Conservation (phyloP, 2,329 filamentous ascomycete species). For the Fulvia fulva region DNA sequence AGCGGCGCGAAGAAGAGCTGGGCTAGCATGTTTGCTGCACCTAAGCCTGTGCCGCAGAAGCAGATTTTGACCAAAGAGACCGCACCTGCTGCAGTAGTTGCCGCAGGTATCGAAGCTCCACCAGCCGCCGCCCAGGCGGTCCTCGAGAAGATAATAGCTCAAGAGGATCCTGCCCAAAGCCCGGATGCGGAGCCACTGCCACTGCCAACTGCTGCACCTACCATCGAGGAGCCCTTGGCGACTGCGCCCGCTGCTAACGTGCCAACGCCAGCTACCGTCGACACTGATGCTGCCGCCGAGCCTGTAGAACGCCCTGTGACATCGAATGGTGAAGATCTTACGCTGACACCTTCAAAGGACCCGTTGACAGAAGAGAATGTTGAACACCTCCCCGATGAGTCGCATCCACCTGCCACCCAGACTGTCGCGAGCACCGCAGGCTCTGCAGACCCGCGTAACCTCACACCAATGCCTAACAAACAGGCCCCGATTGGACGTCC, state of each 20-base stretch:
- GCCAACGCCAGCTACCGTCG: slow-evolving; percentile 26
- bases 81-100: slow-evolving; percentile 30
- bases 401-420: slow-evolving; percentile 69
- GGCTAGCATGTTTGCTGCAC: slow-evolving; percentile 51
- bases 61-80: slow-evolving; percentile 21
- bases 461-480: slow-evolving; percentile 59
- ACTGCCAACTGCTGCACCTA: slow-evolving; percentile 12
- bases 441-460: slow-evolving; percentile 70
- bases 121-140: slow-evolving; percentile 22
- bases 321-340: slow-evolving; percentile 11
- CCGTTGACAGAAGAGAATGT: slow-evolving; percentile 89
- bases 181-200: slow-evolving; percentile 8
- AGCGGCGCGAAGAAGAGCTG: slow-evolving; percentile 47
- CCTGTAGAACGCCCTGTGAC: slow-evolving; percentile 18
- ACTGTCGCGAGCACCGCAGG: slow-evolving; percentile 90
- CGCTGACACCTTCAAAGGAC: slow-evolving; percentile 67
- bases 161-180: slow-evolving; percentile 2
- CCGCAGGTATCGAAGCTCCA: slow-evolving; percentile 29
- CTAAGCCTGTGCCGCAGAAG: slow-evolving; percentile 40
- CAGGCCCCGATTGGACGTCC: slow-evolving; percentile 60
- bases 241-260: slow-evolving; percentile 14
- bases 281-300: slow-evolving; percentile 12
- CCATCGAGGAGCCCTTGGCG: slow-evolving; percentile 32
- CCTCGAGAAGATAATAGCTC: slow-evolving; percentile 21
- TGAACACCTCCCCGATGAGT: slow-evolving; percentile 81